These are phyloP conservation scores for Boletus calvinii DNA, from an alignment of 1,284 basidiomycete genomes.

Conservation along the genomic window DNA sequence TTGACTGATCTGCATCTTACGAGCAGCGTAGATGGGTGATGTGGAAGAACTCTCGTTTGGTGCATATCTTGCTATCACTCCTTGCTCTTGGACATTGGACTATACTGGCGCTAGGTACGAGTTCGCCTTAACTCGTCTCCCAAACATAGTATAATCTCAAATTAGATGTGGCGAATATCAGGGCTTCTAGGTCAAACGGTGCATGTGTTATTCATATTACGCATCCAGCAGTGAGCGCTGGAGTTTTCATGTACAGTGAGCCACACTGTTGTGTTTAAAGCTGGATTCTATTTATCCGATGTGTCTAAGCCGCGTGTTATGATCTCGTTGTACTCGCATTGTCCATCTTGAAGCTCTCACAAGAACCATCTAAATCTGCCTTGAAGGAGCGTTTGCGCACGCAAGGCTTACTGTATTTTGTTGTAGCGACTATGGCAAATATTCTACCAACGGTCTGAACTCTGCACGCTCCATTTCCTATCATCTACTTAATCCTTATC, in stretches of 20 bases:
- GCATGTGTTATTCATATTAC: constrained; percentile 3
- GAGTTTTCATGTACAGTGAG: constrained; percentile 15
- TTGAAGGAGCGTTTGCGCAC: constrained; percentile 13
- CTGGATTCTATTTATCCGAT: not conserved
- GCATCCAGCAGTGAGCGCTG: not conserved
- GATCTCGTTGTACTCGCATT: constrained; percentile 1
- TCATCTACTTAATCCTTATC: not conserved
- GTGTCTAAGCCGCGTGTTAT: not conserved
- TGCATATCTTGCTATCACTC: constrained; percentile 17
- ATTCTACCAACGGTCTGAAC: constrained; percentile 18
- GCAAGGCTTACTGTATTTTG: constrained; percentile 26
- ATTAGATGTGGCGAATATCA: constrained; percentile 10
- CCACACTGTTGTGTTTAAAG: too few species aligned
- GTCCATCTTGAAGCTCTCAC: constrained; percentile 1
- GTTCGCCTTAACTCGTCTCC: not conserved
- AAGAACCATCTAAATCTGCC: constrained; percentile 9
- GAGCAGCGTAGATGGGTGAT: constrained; percentile 26
- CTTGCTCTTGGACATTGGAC: constrained; percentile 24
- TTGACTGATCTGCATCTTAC: not conserved
- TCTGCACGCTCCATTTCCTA: fast-evolving
- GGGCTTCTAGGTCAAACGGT: not conserved
- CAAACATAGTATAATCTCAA: not conserved
- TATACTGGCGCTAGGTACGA: constrained; percentile 16
- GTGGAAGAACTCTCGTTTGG: constrained; percentile 19
- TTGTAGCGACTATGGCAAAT: constrained; percentile 10